Percentiles rank a stretch among this genome's conserved stretches.
phyloP scores from a whole-genome alignment of 2,329 filamentous ascomycete genomes.

The Alternaria novae-zelandiae region DNA sequence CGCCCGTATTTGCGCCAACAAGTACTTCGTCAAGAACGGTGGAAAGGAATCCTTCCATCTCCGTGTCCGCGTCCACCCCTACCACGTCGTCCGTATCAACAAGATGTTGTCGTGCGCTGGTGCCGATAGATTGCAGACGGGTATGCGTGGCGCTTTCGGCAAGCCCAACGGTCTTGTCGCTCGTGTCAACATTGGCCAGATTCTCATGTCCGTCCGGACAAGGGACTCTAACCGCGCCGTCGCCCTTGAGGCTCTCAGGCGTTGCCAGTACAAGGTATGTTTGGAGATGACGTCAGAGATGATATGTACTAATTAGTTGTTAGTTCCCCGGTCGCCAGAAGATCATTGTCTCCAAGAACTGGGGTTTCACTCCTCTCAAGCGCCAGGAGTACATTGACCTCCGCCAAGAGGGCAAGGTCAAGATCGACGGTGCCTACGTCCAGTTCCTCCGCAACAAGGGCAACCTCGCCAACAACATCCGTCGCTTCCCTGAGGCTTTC shows the following conservation, averaged over 20 bases:
- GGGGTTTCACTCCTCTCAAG: conserved; percentile 98
- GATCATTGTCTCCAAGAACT: conserved; percentile 99
- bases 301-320: background rate
- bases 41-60: conserved; percentile 77
- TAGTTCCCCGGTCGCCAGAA: conserved; percentile 98
- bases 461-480: conserved; percentile 82
- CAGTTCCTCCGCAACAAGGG: conserved; percentile 98
- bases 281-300: background rate
- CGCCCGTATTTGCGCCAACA: conserved; percentile 99
- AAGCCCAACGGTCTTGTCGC: conserved; percentile 99
- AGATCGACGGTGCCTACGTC: conserved; percentile 98
- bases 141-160: conserved; percentile 99
- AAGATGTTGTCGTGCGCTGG: conserved; percentile 99
- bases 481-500: conserved; percentile 94
- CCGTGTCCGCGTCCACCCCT: conserved; percentile 88
- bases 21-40: conserved; percentile 76
- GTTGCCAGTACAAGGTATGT: conserved; percentile 91
- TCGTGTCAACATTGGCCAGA: conserved; percentile 99
- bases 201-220: conserved; percentile 95
- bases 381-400: conserved; percentile 97
- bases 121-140: conserved; percentile 99
- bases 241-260: conserved; percentile 97
- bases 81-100: conserved; percentile 99
- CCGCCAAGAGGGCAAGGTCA: conserved; percentile 91
- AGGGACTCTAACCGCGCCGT: conserved; percentile 90